phyloP scores from a whole-genome alignment of 2,329 filamentous ascomycete species.

The Tolypocladium tropicale region DNA sequence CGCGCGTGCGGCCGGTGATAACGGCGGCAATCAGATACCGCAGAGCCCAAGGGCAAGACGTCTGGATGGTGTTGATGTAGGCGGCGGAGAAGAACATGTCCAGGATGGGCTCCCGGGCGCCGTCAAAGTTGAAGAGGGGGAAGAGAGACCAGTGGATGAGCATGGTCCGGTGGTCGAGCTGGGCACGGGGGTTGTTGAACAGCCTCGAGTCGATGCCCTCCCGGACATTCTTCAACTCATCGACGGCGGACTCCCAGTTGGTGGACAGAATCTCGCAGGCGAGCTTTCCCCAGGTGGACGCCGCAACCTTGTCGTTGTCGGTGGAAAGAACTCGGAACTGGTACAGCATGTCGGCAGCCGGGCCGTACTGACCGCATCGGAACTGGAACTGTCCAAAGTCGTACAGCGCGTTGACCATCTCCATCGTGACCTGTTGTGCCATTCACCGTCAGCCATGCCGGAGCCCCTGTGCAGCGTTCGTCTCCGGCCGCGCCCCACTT shows the following conservation, averaged over 20 bases:
- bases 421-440: constrained; percentile 59
- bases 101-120: constrained; percentile 79
- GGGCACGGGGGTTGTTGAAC: constrained; percentile 90
- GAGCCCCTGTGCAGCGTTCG: not conserved
- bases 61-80: constrained; percentile 99
- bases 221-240: constrained; percentile 83
- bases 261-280: constrained; percentile 90
- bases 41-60: constrained; percentile 90
- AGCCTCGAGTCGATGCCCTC: constrained; percentile 89
- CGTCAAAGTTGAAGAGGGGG: constrained; percentile 97
- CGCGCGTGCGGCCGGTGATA: constrained; percentile 78
- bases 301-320: constrained; percentile 94
- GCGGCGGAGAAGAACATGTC: constrained; percentile 95
- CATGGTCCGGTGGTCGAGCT: constrained; percentile 94
- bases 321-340: constrained; percentile 97
- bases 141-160: constrained; percentile 97
- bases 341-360: constrained; percentile 87
- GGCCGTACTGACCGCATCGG: constrained; percentile 87
- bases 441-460: constrained; percentile 1
- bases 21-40: constrained; percentile 90
- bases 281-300: constrained; percentile 95
- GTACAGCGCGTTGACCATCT: constrained; percentile 94
- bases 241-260: constrained; percentile 90
- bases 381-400: constrained; percentile 97
- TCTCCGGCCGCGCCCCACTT: constrained; percentile 22